Evolutionary conservation across 2,329 filamentous ascomycete species (phyloP), one percentile per base, ranked within the genome.

Genomic region (Fusarium heterosporum): DNA sequence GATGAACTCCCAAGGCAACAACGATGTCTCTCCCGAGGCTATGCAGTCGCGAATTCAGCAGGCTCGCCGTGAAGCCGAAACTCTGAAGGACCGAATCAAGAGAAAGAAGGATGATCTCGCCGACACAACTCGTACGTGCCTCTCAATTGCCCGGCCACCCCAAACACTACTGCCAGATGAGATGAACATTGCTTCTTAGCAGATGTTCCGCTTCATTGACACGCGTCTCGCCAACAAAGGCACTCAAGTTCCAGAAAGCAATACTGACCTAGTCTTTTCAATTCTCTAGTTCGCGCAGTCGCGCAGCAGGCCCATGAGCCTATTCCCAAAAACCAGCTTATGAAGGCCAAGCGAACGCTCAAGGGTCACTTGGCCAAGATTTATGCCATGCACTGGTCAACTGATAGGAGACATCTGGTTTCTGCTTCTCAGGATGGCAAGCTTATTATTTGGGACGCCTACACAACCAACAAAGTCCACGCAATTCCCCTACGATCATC

Each of bases 381-480:
- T 76, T 99, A 99, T 81, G 96, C 96, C 75, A 99, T 99, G 96
- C 96, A 99, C 85, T 99, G 96, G 96, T 98, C 96, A 32, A 99
- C 96, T 69, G 96, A 99, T 82, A 90, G 96, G 77, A 90, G 96
- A 80, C 96, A 98, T 81, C 89, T 98, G 64, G 96, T 99, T 51
- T 98, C 96, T 13, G 96, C 96, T 68, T 99, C 96, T 73, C 96
- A 99, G 82, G 96, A 99, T 76, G 96, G 96, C 79, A 99, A 99
- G 85, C 89, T 99, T 72, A 99, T 99, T 81, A 98, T 99, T 78
- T 99, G 96, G 96, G 96, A 99, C 80, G 96, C 96, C 61, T 99
- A 99, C 84, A 98, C 95, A 70, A 98, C 96, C 66, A 98, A 99
- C 86, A 99, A 99, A 81, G 96, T 99, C 65, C 96, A 99, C 81